Percentiles rank a stretch among this genome's conserved stretches.
Evolutionary conservation across 1,139 yeast genomes (phyloP).

Genomic region (Citeromyces siamensis): DNA sequence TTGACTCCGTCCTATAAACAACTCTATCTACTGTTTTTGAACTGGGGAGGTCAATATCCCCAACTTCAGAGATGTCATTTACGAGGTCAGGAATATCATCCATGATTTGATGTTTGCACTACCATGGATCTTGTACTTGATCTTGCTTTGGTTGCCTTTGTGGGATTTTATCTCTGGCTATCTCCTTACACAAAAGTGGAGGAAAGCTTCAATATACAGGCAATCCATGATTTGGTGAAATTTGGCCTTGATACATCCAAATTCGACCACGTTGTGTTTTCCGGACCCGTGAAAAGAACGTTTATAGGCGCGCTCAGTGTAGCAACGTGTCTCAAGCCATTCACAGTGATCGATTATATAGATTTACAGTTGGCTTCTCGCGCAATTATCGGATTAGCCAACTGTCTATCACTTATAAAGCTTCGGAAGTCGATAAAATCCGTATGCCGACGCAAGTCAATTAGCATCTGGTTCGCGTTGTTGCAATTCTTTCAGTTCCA

Average conservation of each 20-base stretch:
- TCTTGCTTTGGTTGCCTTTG: slow-evolving; percentile 15
- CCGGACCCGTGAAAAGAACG: slow-evolving; percentile 85
- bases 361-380: slow-evolving; percentile 39
- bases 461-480: slow-evolving; percentile 45
- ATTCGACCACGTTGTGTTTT: slow-evolving; percentile 70
- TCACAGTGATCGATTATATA: neutral
- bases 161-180: slow-evolving; percentile 31
- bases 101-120: slow-evolving; percentile 11
- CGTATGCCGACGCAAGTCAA: slow-evolving; percentile 7
- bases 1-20: no score
- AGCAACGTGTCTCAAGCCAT: slow-evolving; percentile 25
- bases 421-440: slow-evolving; percentile 9
- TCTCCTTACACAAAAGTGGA: slow-evolving; percentile 90
- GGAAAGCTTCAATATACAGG: slow-evolving; percentile 88
- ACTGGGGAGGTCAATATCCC: slow-evolving; percentile 11
- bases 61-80: slow-evolving; percentile 21
- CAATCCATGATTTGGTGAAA: slow-evolving; percentile 68
- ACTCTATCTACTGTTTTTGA: neutral
- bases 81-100: slow-evolving; percentile 46
- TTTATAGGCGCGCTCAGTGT: slow-evolving; percentile 64
- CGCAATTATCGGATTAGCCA: slow-evolving; percentile 38
- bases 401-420: slow-evolving; percentile 23
- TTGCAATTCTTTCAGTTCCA: slow-evolving; percentile 67
- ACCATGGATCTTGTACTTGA: slow-evolving; percentile 9
- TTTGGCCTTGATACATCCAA: slow-evolving; percentile 39